A percentile compares a stretch with the other conserved stretches of the same genome.
Evolutionary conservation across 495 filamentous ascomycete genomes (phyloP).

Genomic region (Chaetomium fimeti): DNA sequence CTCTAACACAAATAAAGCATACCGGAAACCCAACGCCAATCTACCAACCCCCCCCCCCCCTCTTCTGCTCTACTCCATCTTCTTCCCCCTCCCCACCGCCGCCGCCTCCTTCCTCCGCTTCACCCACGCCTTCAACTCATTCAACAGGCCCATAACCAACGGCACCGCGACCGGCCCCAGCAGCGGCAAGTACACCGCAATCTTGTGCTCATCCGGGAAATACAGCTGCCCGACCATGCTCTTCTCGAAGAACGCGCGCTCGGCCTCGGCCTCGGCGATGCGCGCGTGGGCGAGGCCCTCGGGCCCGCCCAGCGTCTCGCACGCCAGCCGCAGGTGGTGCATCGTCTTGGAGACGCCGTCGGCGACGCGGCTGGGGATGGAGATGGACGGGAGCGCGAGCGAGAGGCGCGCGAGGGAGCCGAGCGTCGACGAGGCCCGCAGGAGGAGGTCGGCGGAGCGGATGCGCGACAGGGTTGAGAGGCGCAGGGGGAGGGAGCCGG

Average conservation of each 20-base stretch:
- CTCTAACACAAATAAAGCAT: slow-evolving; percentile 5
- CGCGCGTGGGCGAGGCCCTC: slow-evolving; percentile 69
- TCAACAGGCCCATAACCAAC: slow-evolving; percentile 74
- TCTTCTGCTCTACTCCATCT: slow-evolving; percentile 36
- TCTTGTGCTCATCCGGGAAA: slow-evolving; percentile 98
- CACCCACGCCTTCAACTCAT: slow-evolving; percentile 66
- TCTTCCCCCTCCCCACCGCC: slow-evolving; percentile 34
- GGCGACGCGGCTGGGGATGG: slow-evolving; percentile 83
- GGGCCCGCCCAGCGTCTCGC: slow-evolving; percentile 63
- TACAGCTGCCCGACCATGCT: slow-evolving; percentile 97
- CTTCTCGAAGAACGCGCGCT: slow-evolving; percentile 96
- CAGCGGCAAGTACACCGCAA: slow-evolving; percentile 93
- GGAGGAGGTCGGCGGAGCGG: slow-evolving; percentile 77
- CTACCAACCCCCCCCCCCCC: neutral
- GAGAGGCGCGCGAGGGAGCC: slow-evolving; percentile 88
- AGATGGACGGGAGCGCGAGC: slow-evolving; percentile 80
- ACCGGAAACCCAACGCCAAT: slow-evolving; percentile 11
- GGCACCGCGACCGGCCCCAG: slow-evolving; percentile 92
- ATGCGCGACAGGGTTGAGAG: slow-evolving; percentile 80
- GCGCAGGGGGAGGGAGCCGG: slow-evolving; percentile 76
- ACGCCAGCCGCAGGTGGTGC: slow-evolving; percentile 69
- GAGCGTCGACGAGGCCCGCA: slow-evolving; percentile 89
- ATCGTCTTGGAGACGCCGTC: slow-evolving; percentile 80
- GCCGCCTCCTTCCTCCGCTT: slow-evolving; percentile 42
- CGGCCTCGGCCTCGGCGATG: slow-evolving; percentile 83